A percentile compares a stretch with the other conserved stretches of the same genome.
Conservation (phyloP, 225 moss, liverwort and hornwort species). For the Takakia lepidozioides region DNA sequence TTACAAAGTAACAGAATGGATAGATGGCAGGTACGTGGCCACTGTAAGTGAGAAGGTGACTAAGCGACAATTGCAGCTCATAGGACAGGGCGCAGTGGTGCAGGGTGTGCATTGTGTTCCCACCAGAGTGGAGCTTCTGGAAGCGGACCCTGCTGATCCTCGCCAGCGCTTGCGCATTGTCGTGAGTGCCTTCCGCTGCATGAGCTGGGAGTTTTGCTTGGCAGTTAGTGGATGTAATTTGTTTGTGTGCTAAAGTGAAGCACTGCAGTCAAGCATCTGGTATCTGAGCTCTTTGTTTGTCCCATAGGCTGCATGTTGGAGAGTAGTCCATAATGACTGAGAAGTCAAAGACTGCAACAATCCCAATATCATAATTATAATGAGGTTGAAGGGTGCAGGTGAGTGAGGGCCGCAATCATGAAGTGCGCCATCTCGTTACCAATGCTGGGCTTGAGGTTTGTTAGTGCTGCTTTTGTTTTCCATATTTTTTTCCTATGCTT, state of each 20-base stretch:
- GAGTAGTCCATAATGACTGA: no score
- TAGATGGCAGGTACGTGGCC: constrained; percentile 61
- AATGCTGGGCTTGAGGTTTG: constrained; percentile 81
- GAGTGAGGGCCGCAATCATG: constrained; percentile 93
- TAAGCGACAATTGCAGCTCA: constrained; percentile 67
- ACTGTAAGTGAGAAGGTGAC: constrained; percentile 72
- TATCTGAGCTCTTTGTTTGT: no score
- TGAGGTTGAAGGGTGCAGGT: constrained; percentile 51
- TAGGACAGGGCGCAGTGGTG: constrained; percentile 69
- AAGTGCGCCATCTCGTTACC: constrained; percentile 88
- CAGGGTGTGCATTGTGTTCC: constrained; percentile 82
- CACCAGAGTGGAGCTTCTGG: constrained; percentile 54
- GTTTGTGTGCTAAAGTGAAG: background rate
- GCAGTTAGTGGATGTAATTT: background rate
- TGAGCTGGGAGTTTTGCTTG: background rate
- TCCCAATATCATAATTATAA: no score
- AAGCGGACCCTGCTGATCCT: constrained; percentile 49
- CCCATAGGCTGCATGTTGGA: no score
- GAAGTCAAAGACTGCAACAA: no score
- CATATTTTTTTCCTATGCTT: constrained; percentile 1
- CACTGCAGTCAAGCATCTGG: background rate
- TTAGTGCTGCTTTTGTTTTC: no score
- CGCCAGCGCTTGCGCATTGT: constrained; percentile 74
- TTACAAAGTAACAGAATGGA: background rate
- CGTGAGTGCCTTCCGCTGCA: constrained; percentile 27